Evolutionary conservation across 306 rosid species (phyloP).

Genomic region (Trifolium fragiferum): DNA sequence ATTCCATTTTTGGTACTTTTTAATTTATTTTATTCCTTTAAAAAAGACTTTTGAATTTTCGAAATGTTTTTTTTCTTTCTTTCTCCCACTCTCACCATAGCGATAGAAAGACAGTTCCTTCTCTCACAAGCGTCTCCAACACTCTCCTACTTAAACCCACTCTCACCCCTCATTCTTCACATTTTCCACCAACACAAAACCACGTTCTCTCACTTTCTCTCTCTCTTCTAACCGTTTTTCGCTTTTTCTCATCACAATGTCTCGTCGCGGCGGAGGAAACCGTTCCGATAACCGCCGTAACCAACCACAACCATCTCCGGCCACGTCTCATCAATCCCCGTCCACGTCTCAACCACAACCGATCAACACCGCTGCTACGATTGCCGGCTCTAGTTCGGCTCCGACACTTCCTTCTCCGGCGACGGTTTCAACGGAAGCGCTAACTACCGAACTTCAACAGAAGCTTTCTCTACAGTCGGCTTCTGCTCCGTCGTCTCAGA

Average conservation of each 20-base stretch:
- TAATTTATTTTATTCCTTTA: too few species aligned
- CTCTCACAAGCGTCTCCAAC: not conserved
- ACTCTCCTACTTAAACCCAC: not conserved
- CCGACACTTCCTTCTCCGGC: not conserved
- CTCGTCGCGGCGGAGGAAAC: constrained; percentile 6
- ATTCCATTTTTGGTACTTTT: not conserved
- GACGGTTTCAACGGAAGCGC: not conserved
- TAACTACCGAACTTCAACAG: constrained; percentile 22
- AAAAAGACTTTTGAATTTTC: not conserved
- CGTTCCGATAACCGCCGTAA: not conserved
- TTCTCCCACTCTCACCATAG: not conserved
- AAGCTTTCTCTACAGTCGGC: constrained; percentile 37
- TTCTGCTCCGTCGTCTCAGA: constrained; percentile 52
- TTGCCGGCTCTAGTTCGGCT: constrained; percentile 14
- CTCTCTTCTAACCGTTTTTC: not conserved
- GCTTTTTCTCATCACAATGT: not conserved
- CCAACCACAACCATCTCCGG: not conserved
- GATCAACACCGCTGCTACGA: not conserved
- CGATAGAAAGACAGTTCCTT: not conserved
- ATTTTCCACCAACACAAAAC: not conserved
- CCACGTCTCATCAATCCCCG: not conserved
- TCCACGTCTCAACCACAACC: too few species aligned
- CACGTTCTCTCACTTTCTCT: not conserved
- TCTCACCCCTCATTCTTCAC: not conserved
- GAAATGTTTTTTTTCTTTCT: too few species aligned